These are phyloP conservation scores for Aspergillus hancockii DNA, from an alignment of 495 filamentous ascomycete species.

Conservation along the genomic window DNA sequence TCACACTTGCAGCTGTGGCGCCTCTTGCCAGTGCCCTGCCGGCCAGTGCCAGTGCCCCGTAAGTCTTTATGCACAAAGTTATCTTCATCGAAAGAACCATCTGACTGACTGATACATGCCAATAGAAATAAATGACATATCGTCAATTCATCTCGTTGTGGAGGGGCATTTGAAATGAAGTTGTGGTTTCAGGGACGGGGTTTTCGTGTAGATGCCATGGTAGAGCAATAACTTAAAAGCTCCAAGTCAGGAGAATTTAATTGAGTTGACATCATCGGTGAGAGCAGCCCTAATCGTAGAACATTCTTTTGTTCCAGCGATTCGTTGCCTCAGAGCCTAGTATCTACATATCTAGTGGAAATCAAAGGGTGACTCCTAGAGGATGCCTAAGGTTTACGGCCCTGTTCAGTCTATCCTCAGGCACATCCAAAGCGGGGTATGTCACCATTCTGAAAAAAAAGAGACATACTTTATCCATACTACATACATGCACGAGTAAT, in stretches of 20 bases:
- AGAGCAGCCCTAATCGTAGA: not conserved
- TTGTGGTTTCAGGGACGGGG: not conserved
- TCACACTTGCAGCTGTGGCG: conserved; percentile 47
- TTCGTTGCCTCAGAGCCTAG: no score
- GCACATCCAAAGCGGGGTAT: no score
- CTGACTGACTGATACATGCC: not conserved
- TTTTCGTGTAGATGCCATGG: not conserved
- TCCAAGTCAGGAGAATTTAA: not conserved
- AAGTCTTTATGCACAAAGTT: conserved; percentile 18
- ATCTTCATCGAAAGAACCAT: not conserved
- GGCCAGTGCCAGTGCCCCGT: conserved; percentile 49
- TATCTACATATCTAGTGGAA: no score
- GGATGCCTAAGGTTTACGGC: no score
- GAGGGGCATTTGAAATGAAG: not conserved
- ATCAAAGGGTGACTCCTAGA: no score
- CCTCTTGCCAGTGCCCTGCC: conserved; percentile 50
- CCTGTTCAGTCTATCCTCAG: no score
- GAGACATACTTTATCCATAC: no score
- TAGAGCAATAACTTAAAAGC: not conserved
- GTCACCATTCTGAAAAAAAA: no score
- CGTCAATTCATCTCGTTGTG: not conserved
- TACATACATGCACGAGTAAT: no score
- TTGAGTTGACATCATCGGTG: not conserved
- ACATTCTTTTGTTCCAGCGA: not conserved
- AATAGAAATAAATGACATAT: conserved; percentile 31